Percentiles rank a stretch among this genome's conserved stretches.
Conservation (phyloP, 2,329 filamentous ascomycete species). For the Pseudofabraea citricarpa region DNA sequence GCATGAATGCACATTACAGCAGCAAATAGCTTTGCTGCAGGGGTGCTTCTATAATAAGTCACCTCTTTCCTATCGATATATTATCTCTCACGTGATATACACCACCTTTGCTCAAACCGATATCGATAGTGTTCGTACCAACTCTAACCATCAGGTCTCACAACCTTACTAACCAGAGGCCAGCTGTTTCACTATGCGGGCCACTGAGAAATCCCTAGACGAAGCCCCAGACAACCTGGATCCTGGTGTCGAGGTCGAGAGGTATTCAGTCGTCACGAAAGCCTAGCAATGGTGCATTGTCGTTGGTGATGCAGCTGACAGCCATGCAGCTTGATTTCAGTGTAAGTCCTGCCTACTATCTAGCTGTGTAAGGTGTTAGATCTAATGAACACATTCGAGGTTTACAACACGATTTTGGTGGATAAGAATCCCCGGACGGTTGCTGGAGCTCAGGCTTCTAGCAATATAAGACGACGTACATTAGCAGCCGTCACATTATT, state of each 20-base stretch:
- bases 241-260: background rate
- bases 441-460: conserved; percentile 18
- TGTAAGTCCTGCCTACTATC: background rate
- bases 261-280: background rate
- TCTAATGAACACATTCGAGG: conserved; percentile 5
- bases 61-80: too few relatives aligned
- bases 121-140: too few relatives aligned
- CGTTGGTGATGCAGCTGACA: background rate
- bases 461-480: conserved; percentile 16
- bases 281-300: background rate
- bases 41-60: too few relatives aligned
- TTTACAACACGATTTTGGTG: conserved; percentile 16
- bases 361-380: background rate
- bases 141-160: too few relatives aligned
- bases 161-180: too few relatives aligned
- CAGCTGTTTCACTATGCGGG: too few relatives aligned
- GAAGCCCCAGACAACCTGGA: background rate
- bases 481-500: conserved; percentile 16
- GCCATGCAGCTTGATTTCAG: conserved; percentile 2
- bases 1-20: background rate
- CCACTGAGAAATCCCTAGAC: background rate
- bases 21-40: background rate
- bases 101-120: too few relatives aligned
- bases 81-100: too few relatives aligned
- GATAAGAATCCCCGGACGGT: conserved; percentile 19